These are phyloP conservation scores for Fraxinus americana DNA, from an alignment of 257 asterid species.

Conservation along the genomic window DNA sequence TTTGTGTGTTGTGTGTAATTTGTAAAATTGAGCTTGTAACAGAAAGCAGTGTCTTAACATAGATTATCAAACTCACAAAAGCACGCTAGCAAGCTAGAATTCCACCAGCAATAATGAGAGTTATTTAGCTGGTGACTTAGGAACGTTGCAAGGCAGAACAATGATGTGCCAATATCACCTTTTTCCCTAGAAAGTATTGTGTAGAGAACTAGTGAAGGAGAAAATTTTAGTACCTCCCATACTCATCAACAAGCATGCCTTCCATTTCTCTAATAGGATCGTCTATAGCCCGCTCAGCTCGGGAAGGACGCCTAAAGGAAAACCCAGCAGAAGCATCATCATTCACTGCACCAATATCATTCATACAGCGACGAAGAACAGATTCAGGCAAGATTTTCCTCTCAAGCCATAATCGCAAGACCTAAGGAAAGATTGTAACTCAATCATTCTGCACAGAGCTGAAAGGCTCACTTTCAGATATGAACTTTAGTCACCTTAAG, in stretches of 20 bases:
- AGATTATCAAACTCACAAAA: neutral
- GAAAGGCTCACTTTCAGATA: slow-evolving; percentile 15
- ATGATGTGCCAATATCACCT: neutral
- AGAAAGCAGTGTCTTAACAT: neutral
- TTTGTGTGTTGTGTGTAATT: neutral
- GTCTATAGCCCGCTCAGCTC: slow-evolving; percentile 89
- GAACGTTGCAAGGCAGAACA: neutral
- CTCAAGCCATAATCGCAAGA: slow-evolving; percentile 94
- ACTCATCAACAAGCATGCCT: slow-evolving; percentile 95
- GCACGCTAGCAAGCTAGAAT: neutral
- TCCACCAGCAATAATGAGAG: neutral
- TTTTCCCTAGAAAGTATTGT: neutral
- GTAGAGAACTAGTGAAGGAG: slow-evolving; percentile 4
- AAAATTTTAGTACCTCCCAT: slow-evolving; percentile 69
- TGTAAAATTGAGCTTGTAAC: neutral
- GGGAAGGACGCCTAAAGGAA: slow-evolving; percentile 80
- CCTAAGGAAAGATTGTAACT: slow-evolving; percentile 48
- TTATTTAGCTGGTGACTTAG: neutral
- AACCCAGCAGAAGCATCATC: slow-evolving; percentile 71
- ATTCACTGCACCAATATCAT: slow-evolving; percentile 57
- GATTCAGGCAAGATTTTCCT: slow-evolving; percentile 89
- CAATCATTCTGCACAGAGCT: slow-evolving; percentile 25
- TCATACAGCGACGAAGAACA: slow-evolving; percentile 71
- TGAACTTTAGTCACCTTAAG: slow-evolving; percentile 63
- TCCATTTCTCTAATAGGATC: slow-evolving; percentile 99